These are phyloP conservation scores for Priceomyces fermenticarens DNA, from an alignment of 805 yeast species.

Conservation along the genomic window DNA sequence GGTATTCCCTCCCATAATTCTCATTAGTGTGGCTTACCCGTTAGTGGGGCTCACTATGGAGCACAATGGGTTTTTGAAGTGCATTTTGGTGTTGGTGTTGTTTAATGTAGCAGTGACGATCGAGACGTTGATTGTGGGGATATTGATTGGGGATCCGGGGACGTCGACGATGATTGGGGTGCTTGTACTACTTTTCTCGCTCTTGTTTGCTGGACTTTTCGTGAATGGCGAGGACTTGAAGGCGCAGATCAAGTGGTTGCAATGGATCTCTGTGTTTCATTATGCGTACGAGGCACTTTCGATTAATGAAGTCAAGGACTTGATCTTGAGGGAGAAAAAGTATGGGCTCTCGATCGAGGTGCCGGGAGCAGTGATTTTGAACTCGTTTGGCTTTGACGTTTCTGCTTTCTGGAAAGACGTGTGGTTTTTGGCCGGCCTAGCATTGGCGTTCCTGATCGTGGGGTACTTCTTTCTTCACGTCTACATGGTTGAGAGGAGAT, in stretches of 20 bases:
- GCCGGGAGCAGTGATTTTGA: constrained; percentile 95
- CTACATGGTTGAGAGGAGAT: constrained; percentile 74
- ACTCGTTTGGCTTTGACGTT: constrained; percentile 92
- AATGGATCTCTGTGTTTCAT: constrained; percentile 87
- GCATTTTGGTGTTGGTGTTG: constrained; percentile 65
- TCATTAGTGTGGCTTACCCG: constrained; percentile 82
- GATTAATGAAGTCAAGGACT: constrained; percentile 87
- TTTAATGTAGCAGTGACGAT: constrained; percentile 86
- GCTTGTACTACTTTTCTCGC: constrained; percentile 74
- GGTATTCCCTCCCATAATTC: constrained; percentile 84
- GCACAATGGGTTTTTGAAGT: constrained; percentile 67
- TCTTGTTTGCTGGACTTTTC: constrained; percentile 91
- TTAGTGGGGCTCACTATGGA: constrained; percentile 83
- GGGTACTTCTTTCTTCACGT: constrained; percentile 77
- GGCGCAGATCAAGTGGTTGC: constrained; percentile 64
- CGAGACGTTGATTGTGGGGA: constrained; percentile 84
- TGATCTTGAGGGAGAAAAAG: constrained; percentile 81
- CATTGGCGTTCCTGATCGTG: constrained; percentile 52
- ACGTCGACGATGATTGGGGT: constrained; percentile 90
- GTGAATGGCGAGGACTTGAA: constrained; percentile 67
- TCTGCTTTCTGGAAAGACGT: constrained; percentile 71
- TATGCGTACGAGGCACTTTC: constrained; percentile 92
- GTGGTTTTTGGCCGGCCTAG: constrained; percentile 54
- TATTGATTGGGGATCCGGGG: constrained; percentile 82
- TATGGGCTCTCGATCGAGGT: constrained; percentile 92